Conservation (phyloP, 2,329 filamentous ascomycete species). For the Emydomyces testavorans region DNA sequence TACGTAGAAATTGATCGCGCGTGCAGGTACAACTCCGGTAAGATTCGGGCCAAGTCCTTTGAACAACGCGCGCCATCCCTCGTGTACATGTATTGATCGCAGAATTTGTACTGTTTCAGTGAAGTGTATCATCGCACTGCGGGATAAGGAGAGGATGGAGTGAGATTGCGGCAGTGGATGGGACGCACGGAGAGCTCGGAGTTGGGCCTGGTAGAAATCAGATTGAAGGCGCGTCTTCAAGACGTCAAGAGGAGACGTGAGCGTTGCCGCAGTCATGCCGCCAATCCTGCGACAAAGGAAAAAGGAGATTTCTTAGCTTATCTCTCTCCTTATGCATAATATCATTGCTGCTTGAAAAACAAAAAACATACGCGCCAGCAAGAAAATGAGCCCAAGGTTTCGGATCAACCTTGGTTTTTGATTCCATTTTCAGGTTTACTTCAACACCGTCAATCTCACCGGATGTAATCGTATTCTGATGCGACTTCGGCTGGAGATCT, state of each 20-base stretch:
- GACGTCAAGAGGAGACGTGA: slow-evolving; percentile 90
- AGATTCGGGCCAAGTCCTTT: slow-evolving; percentile 87
- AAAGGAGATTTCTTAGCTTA: slow-evolving; percentile 8
- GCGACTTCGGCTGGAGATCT: neutral
- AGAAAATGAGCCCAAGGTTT: slow-evolving; percentile 90
- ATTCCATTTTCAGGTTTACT: slow-evolving; percentile 21
- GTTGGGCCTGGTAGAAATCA: slow-evolving; percentile 82
- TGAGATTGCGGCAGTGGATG: slow-evolving; percentile 24
- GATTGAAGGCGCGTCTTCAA: slow-evolving; percentile 88
- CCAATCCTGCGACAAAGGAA: slow-evolving; percentile 50
- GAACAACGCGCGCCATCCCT: slow-evolving; percentile 81
- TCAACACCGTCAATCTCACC: slow-evolving; percentile 29
- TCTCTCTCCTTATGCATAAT: slow-evolving; percentile 12
- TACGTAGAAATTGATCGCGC: slow-evolving; percentile 86
- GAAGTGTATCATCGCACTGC: slow-evolving; percentile 61
- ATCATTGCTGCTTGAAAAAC: slow-evolving; percentile 1
- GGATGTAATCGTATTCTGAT: slow-evolving; percentile 20
- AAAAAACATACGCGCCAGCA: slow-evolving; percentile 62
- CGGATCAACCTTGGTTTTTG: slow-evolving; percentile 11
- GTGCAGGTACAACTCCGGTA: slow-evolving; percentile 75
- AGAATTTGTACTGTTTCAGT: slow-evolving; percentile 79
- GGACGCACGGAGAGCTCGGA: slow-evolving; percentile 29
- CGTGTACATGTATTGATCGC: slow-evolving; percentile 62
- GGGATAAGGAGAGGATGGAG: slow-evolving; percentile 50
- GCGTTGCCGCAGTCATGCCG: slow-evolving; percentile 79